Evolutionary conservation across 2,329 filamentous ascomycete species (phyloP).

Genomic region (Diaporthe vaccinii): DNA sequence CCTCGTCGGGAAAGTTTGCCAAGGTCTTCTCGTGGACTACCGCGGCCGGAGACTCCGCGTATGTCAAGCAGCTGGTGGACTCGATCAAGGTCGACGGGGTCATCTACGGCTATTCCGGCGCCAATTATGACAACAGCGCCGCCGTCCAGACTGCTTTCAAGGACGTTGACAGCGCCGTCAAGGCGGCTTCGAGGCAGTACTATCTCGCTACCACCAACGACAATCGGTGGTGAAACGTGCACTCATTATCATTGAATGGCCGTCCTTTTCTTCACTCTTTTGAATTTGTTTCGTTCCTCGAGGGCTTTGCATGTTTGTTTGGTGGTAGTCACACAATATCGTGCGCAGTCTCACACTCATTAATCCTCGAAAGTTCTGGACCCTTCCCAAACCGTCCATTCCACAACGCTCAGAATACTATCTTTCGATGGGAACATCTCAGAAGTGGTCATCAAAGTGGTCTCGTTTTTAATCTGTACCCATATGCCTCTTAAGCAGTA

Average conservation of each 20-base stretch:
- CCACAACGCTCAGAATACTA: background rate
- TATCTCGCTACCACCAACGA: background rate
- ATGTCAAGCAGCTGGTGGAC: background rate
- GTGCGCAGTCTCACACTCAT: background rate
- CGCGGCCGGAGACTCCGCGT: background rate
- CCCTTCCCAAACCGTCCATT: background rate
- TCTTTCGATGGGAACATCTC: background rate
- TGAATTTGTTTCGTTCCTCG: accelerated
- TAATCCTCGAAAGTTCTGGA: background rate
- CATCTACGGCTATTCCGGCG: background rate
- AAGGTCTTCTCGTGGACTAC: conserved; percentile 11
- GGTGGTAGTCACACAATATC: background rate
- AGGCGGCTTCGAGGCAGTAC: background rate
- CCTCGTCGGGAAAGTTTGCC: background rate
- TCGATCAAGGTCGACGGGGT: background rate
- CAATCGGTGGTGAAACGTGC: background rate
- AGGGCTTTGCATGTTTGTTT: background rate
- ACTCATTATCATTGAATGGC: accelerated
- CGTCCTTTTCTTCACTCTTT: background rate
- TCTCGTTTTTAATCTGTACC: no score
- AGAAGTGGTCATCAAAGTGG: no score
- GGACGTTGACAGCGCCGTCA: background rate
- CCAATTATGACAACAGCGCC: background rate
- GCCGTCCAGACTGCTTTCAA: background rate
- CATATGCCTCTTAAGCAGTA: no score